Evolutionary conservation across 352 stramenopile species (phyloP), one percentile per base, ranked within the genome.

Genomic region (Thraustotheca clavata): DNA sequence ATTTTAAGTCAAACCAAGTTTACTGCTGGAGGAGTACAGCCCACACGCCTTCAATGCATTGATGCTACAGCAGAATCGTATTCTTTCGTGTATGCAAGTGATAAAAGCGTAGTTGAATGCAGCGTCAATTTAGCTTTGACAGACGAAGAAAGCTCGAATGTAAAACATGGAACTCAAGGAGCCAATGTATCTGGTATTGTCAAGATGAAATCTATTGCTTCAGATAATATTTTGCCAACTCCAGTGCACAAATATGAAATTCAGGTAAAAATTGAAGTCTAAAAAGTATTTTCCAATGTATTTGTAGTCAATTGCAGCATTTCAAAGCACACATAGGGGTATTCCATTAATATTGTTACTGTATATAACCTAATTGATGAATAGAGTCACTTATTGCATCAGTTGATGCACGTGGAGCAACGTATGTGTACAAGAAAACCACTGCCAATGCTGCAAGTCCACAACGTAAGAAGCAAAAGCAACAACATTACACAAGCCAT

Each of bases 141-240:
- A 16, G 57, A 18, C 11, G 57, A 65, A 40, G 57, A 65, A 11
- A 40, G 46, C 33, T 29, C 20, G 4, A 22, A 36, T 6, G 57
- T 65, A 32, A 65, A 29, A 33, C 57, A 54, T 11, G 57, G 57
- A 9, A 65, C 57, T 14, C 57, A 65, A 39, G 57, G 57, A 2
- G 16, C 29, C 39, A 65, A 65, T 34, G 57, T 65, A 40, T 65
- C 57, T 26, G 57, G 57, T 24, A 65, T 65, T 26, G 57, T 65
- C 26, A 24, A 47, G 57, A 65, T 65, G 57, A 65, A 65, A 26
- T 18, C 57, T 4, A 26, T 49, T 20, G 22, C 14, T 29, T 54
- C 38, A 9, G 9, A 26, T 14, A 20, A 29, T 33, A 3, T 65
- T 14, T 9, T 65, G 35, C 18, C 20, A 29, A 33, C 46, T 9